Base-by-base conservation (phyloP, 139 green algal genomes). In the Edaphochlamys debaryana region DNA sequence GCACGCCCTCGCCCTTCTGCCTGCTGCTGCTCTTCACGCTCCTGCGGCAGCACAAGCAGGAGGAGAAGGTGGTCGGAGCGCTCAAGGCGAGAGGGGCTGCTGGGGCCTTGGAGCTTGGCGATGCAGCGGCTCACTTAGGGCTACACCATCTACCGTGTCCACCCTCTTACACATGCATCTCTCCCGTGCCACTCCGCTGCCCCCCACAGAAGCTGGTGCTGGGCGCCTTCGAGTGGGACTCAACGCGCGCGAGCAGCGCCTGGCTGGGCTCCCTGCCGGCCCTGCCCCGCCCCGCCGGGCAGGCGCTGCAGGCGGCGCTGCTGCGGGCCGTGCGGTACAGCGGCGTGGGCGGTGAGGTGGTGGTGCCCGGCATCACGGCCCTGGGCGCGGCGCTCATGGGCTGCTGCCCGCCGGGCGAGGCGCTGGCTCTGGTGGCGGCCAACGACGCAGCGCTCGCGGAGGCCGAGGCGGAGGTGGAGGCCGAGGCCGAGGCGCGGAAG, bases 261-360 rank as follows among this genome's bases (percentile, higher is more conserved):
- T 76, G 78, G 78, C 72, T 70, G 45, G 45, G 32, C n/a, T 78
- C 60, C 50, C 56, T 88, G 42, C 56, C 85, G 45, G n/a, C 32
- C 36, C 69, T 83, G 52, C 60, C n/a, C 42, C 25, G n/a, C 19
- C 62, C 71, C 25, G 42, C 15, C 45, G 52, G 84, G 20, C 11
- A 45, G 36, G 54, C 76, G 42, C 73, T 89, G 54, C 34, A 80
- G 48, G 64, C 30, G 25, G 85, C 62, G 27, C 72, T 89, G 72
- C 63, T 89, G 40, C 54, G 52, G 71, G 79, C 85, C 15, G 71
- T 86, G 37, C 84, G 85, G 79, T 80, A 63, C 71, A 89, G 85
- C 68, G 40, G 48, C 6, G 80, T 67, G 42, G 85, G 79, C 25
- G 79, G 72, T 27, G 85, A 89, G 72, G 63, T 89, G 52, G 79